These are phyloP conservation scores for Sesbania bispinosa DNA, from an alignment of 306 rosid species.

Conservation along the genomic window DNA sequence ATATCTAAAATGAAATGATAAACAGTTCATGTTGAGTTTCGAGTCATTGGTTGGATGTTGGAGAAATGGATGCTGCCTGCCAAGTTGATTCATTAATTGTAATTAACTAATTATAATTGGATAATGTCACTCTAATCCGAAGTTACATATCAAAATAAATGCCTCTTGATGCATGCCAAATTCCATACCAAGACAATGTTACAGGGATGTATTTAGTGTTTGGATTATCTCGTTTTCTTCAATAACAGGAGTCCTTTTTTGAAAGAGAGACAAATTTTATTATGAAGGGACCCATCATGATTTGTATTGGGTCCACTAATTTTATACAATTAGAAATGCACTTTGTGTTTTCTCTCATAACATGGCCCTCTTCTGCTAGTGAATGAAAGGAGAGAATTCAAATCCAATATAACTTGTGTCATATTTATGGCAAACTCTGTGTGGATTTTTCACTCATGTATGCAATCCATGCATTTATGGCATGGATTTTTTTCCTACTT, in stretches of 20 bases:
- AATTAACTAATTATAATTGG: neutral
- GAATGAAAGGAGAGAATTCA: neutral
- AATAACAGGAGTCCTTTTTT: neutral
- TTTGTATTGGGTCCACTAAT: neutral
- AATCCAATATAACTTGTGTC: neutral
- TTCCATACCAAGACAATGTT: neutral
- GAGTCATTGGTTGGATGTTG: neutral
- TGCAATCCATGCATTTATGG: neutral
- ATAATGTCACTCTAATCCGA: neutral
- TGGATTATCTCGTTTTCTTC: neutral
- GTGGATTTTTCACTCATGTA: neutral
- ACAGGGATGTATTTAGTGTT: neutral
- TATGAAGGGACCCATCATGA: neutral
- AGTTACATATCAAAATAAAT: neutral
- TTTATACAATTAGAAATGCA: neutral
- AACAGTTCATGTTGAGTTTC: neutral
- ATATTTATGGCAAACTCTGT: neutral
- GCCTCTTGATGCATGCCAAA: neutral
- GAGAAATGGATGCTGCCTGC: neutral
- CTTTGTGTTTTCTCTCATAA: neutral
- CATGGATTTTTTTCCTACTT: constrained; percentile 5
- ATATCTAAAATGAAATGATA: neutral
- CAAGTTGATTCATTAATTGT: neutral
- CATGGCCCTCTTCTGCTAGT: neutral
- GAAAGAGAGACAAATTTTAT: neutral